These are phyloP conservation scores for Calamus simplicifolius DNA, from an alignment of 176 grass and related monocot genomes.

Conservation along the genomic window DNA sequence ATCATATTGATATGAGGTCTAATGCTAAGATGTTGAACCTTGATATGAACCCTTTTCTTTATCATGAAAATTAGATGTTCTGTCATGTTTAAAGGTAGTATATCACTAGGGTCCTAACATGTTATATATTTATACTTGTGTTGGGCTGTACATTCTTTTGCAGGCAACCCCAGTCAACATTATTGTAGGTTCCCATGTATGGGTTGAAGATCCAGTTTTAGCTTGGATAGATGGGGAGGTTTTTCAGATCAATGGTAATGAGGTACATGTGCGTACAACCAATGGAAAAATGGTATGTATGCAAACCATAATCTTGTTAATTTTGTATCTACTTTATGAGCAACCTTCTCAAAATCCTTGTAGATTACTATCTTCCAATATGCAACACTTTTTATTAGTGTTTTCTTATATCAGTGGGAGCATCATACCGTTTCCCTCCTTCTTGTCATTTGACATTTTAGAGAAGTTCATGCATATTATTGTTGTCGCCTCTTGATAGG, in stretches of 20 bases:
- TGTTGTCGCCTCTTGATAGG: too few species aligned
- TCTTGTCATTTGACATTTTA: too few species aligned
- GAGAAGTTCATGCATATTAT: too few species aligned
- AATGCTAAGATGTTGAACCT: too few species aligned
- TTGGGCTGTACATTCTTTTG: conserved; percentile 22
- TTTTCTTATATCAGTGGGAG: too few species aligned
- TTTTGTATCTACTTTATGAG: too few species aligned
- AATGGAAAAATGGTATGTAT: conserved; percentile 72
- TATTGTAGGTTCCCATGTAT: conserved; percentile 93
- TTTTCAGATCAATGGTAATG: conserved; percentile 61
- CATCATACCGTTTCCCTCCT: too few species aligned
- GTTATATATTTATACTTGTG: conserved; percentile 12
- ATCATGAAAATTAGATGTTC: too few species aligned
- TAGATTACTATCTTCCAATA: conserved; percentile 2
- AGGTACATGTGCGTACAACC: conserved; percentile 81
- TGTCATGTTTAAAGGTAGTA: too few species aligned
- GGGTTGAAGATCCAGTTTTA: conserved; percentile 76
- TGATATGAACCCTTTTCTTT: too few species aligned
- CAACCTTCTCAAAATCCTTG: not conserved
- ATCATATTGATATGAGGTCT: too few species aligned
- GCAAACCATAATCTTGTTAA: conserved; percentile 1
- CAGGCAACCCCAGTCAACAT: conserved; percentile 78
- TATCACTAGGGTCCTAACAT: conserved; percentile 3
- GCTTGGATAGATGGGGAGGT: conserved; percentile 99
- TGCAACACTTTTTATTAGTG: not conserved